phyloP scores from a whole-genome alignment of 768 basidiomycete species.

The Mycena albidolilacea region DNA sequence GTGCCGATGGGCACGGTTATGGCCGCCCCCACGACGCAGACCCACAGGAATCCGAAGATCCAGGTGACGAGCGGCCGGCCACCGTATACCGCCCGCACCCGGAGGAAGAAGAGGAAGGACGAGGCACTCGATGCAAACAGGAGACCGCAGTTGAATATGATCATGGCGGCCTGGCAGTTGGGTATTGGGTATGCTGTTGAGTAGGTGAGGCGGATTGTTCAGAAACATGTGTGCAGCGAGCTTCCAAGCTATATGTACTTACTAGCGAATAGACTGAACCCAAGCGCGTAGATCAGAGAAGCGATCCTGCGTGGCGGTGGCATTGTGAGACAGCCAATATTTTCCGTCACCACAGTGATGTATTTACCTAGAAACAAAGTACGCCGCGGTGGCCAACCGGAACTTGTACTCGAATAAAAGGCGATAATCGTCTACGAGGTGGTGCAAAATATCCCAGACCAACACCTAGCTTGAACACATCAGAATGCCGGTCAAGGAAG shows the following conservation, averaged over 20 bases:
- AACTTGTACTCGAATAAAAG: not conserved
- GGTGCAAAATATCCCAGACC: constrained; percentile 1
- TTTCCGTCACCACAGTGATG: not conserved
- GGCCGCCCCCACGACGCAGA: not conserved
- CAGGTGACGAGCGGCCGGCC: not conserved
- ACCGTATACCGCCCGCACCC: not conserved
- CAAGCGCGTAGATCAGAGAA: not conserved
- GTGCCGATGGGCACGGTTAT: not conserved
- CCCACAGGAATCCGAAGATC: constrained; percentile 2
- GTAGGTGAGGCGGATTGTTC: not conserved
- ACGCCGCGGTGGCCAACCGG: not conserved
- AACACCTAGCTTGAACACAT: not conserved
- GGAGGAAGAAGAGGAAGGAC: constrained; percentile 1
- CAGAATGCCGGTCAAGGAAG: not conserved
- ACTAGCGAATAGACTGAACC: not conserved
- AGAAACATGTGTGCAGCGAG: too few species aligned
- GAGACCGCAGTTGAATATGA: not conserved
- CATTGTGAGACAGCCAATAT: not conserved
- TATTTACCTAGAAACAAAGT: not conserved
- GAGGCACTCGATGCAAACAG: not conserved
- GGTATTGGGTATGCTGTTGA: not conserved
- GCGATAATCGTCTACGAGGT: not conserved
- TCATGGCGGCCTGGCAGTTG: not conserved
- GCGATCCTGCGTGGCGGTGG: not conserved
- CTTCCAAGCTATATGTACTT: not conserved